Conservation (phyloP, 805 yeast genomes). For the Nakazawaea siamensis region DNA sequence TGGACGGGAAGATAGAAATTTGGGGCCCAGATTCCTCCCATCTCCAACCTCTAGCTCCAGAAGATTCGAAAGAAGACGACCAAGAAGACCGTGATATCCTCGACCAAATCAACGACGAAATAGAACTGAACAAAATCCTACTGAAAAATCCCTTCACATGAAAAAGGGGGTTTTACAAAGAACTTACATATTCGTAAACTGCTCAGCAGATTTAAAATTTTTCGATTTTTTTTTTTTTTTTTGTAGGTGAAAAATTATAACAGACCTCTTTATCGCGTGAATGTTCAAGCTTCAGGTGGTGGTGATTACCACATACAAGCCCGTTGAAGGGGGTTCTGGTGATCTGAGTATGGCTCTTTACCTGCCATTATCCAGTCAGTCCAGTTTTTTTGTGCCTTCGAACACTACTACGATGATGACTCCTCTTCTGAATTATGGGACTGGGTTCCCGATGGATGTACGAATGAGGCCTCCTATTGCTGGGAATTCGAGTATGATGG, state of each 20-base stretch:
- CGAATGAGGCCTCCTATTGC: too few species aligned
- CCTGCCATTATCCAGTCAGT: conserved; percentile 1
- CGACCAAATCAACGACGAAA: conserved; percentile 21
- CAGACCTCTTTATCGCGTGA: background rate
- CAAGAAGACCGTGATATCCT: conserved; percentile 12
- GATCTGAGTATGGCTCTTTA: too few species aligned
- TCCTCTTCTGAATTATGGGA: too few species aligned
- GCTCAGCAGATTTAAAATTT: too few species aligned
- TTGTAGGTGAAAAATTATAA: background rate
- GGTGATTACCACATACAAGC: too few species aligned
- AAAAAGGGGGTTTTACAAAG: background rate
- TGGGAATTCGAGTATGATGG: too few species aligned
- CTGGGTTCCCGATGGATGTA: too few species aligned
- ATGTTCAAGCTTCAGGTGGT: conserved; percentile 40
- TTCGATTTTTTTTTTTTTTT: too few species aligned
- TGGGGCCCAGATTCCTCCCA: conserved; percentile 43
- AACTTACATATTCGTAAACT: background rate
- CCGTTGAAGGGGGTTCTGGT: too few species aligned
- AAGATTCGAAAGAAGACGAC: conserved; percentile 1
- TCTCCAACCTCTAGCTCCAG: too few species aligned
- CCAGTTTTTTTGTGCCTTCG: conserved; percentile 14
- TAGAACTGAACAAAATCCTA: conserved; percentile 16
- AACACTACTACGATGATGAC: conserved; percentile 16
- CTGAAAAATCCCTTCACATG: conserved; percentile 5
- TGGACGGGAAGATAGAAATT: conserved; percentile 54